phyloP scores from a whole-genome alignment of 345 rosid species.

The Cardamine resedifolia region DNA sequence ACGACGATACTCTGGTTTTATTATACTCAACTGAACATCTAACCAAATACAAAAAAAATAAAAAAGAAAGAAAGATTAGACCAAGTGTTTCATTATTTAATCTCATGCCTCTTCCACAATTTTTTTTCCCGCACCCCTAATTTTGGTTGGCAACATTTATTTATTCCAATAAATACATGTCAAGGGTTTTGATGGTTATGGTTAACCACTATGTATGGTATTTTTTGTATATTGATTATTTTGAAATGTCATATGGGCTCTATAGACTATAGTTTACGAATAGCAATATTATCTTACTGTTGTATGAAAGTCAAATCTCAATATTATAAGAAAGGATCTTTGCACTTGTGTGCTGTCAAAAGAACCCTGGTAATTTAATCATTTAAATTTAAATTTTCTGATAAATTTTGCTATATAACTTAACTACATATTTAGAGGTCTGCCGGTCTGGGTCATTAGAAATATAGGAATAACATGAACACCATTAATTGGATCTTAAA shows the following conservation, averaged over 20 bases:
- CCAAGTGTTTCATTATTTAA: neutral
- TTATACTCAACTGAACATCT: neutral
- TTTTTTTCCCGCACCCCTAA: neutral
- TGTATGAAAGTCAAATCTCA: conserved; percentile 30
- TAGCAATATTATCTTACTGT: conserved; percentile 11
- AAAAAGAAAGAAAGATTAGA: neutral
- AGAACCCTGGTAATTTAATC: neutral
- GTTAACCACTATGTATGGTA: conserved; percentile 26
- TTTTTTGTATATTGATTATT: neutral
- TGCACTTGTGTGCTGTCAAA: conserved; percentile 10
- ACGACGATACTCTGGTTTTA: neutral
- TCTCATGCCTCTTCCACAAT: conserved; percentile 12
- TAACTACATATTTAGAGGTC: neutral
- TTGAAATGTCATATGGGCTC: conserved; percentile 11
- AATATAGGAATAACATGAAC: neutral
- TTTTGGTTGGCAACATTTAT: neutral
- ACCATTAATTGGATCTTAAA: neutral
- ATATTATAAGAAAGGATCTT: neutral
- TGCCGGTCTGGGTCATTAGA: neutral
- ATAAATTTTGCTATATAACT: neutral
- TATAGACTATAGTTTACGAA: neutral
- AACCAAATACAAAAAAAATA: neutral
- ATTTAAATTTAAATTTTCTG: neutral
- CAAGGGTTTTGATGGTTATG: conserved; percentile 23
- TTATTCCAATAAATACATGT: neutral